Conservation (phyloP, 2,329 filamentous ascomycete genomes). For the Aspergillus flavus region DNA sequence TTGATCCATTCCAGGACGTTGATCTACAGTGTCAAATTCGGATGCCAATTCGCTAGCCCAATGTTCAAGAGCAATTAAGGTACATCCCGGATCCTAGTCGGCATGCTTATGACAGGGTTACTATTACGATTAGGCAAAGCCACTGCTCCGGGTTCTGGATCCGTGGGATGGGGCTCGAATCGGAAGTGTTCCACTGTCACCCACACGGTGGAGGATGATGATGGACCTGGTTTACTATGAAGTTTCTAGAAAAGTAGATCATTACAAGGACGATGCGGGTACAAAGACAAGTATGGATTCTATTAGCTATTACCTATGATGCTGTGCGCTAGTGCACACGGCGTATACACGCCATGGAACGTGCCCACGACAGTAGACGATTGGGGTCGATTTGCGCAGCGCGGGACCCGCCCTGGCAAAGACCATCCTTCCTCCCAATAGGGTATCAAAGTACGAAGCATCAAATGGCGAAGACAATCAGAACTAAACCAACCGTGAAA, state of each 20-base stretch:
- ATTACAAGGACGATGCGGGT: neutral
- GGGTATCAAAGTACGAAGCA: constrained; percentile 39
- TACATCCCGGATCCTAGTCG: neutral
- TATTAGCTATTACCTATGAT: constrained; percentile 44
- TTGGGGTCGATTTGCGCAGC: constrained; percentile 27
- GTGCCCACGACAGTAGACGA: constrained; percentile 26
- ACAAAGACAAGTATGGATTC: constrained; percentile 30
- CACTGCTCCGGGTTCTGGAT: neutral
- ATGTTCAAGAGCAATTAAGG: neutral
- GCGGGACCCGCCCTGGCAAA: constrained; percentile 23
- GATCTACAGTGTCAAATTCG: neutral
- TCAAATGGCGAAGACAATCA: constrained; percentile 28
- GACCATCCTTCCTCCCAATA: constrained; percentile 32
- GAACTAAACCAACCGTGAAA: constrained; percentile 30
- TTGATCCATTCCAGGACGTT: neutral
- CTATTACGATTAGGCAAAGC: neutral
- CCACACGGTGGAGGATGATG: neutral
- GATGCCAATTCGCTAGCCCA: neutral
- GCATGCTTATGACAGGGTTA: neutral
- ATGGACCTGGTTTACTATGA: neutral
- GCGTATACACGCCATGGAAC: constrained; percentile 21
- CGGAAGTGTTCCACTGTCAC: neutral
- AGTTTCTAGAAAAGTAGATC: neutral
- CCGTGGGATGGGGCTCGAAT: neutral
- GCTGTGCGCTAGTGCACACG: constrained; percentile 25